phyloP scores from a whole-genome alignment of 257 asterid species.

The Nicotiana undulata region DNA sequence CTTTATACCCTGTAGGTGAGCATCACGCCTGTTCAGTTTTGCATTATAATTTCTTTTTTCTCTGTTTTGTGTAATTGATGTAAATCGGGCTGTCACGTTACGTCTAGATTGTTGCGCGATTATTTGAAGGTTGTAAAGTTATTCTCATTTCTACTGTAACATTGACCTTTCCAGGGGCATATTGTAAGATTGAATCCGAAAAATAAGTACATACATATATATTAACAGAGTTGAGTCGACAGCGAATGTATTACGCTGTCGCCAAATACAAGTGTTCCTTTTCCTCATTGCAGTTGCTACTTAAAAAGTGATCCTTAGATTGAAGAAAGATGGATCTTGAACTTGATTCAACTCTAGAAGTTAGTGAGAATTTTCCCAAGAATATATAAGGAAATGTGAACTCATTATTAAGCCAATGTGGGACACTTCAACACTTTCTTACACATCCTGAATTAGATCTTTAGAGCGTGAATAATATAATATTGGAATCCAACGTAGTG shows the following conservation, averaged over 20 bases:
- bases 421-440: neutral
- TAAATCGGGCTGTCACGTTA: constrained; percentile 12
- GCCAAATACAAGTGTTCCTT: neutral
- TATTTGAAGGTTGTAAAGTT: constrained; percentile 19
- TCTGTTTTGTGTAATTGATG: constrained; percentile 23
- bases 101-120: neutral
- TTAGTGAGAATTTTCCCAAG: too few species aligned
- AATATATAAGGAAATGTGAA: too few species aligned
- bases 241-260: neutral
- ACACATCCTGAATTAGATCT: neutral
- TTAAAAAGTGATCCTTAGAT: neutral
- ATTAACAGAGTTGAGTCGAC: neutral
- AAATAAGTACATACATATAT: neutral
- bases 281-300: neutral
- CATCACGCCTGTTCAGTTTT: neutral
- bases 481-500: neutral
- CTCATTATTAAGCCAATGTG: neutral
- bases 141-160: constrained; percentile 15
- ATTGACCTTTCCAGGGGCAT: neutral
- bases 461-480: neutral
- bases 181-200: constrained; percentile 2
- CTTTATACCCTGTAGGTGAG: neutral
- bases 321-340: neutral
- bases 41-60: neutral
- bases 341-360: neutral